A percentile compares a stretch with the other conserved stretches of the same genome.
These are phyloP conservation scores for Dactylorhiza incarnata DNA, from an alignment of 106 monocot species.

Conservation along the genomic window DNA sequence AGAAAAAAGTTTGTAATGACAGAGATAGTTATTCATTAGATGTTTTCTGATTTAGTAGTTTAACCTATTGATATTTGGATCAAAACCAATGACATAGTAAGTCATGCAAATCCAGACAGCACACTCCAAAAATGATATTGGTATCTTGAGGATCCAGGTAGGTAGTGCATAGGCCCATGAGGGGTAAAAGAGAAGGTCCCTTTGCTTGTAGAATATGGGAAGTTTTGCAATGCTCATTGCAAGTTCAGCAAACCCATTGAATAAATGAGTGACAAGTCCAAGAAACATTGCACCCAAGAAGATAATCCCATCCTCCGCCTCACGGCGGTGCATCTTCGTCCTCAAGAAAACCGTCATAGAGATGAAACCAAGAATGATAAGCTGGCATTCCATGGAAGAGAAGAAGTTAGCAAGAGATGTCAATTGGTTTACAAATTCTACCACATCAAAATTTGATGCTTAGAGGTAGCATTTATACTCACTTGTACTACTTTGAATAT, in stretches of 20 bases:
- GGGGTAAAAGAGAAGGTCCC: slow-evolving; percentile 25
- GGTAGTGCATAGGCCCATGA: slow-evolving; percentile 24
- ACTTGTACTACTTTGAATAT: slow-evolving; percentile 24
- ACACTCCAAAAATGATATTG: slow-evolving; percentile 33
- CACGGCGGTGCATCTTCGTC: slow-evolving; percentile 27
- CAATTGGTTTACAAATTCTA: neutral
- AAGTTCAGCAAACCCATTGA: slow-evolving; percentile 46
- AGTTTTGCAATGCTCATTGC: slow-evolving; percentile 33
- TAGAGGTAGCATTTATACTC: slow-evolving; percentile 3
- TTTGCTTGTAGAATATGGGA: slow-evolving; percentile 49
- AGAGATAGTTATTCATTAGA: neutral
- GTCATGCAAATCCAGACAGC: slow-evolving; percentile 38
- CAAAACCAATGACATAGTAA: slow-evolving; percentile 43
- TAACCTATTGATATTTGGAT: slow-evolving; percentile 13
- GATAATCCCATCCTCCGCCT: slow-evolving; percentile 29
- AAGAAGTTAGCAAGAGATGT: slow-evolving; percentile 1
- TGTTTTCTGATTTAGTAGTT: neutral
- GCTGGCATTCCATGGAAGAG: slow-evolving; percentile 7
- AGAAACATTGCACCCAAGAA: slow-evolving; percentile 37
- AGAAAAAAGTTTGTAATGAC: neutral
- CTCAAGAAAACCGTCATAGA: slow-evolving; percentile 34
- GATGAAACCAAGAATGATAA: slow-evolving; percentile 18
- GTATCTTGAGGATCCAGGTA: slow-evolving; percentile 28
- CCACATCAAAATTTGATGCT: neutral
- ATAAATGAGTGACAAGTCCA: slow-evolving; percentile 20